Percentiles rank a stretch among this genome's conserved stretches.
Conservation (phyloP, 169 alveolate genomes). For the Perkinsus olseni region DNA sequence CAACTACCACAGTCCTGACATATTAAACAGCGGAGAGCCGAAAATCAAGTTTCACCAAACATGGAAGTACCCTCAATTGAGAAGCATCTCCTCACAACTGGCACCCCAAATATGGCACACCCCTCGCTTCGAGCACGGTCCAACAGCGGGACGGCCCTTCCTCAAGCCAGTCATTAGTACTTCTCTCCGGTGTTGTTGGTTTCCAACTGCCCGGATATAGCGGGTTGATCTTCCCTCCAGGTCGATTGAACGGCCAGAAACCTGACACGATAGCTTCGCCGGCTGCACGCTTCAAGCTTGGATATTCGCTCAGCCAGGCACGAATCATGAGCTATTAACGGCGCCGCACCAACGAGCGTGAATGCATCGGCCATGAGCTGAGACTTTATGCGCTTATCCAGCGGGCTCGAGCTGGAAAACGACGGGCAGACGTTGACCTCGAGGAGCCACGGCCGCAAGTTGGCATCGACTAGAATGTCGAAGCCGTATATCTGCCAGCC, state of each 20-base stretch:
- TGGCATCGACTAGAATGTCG: constrained; percentile 82
- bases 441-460: constrained; percentile 86
- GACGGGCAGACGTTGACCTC: constrained; percentile 91
- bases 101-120: no score
- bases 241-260: not conserved
- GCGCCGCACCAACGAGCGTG: constrained; percentile 42
- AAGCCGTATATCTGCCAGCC: constrained; percentile 77
- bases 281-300: no score
- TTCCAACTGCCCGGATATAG: not conserved
- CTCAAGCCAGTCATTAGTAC: not conserved
- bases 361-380: constrained; percentile 51
- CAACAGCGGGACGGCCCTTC: no score
- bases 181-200: not conserved
- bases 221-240: not conserved
- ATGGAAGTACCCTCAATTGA: no score
- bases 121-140: no score
- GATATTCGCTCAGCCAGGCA: no score
- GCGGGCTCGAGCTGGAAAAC: constrained; percentile 50
- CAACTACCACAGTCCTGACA: not conserved
- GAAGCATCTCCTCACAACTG: no score
- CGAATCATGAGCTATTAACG: no score
- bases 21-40: no score
- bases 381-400: constrained; percentile 55
- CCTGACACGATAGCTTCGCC: not conserved
- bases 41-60: no score